Evolutionary conservation across 805 yeast genomes (phyloP).

Genomic region (Wickerhamomyces bisporus): DNA sequence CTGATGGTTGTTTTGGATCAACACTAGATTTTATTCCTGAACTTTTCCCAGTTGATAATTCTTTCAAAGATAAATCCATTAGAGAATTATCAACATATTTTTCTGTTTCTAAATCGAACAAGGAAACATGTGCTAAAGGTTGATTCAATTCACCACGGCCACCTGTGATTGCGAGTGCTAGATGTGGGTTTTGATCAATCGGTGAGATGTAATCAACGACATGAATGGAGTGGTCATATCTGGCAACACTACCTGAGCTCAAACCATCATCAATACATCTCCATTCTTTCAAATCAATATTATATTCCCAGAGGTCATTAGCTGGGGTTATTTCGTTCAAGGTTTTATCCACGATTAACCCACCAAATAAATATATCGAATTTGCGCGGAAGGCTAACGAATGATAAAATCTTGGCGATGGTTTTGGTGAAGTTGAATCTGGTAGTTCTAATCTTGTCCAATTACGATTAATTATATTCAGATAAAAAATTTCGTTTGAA

Average conservation of each 20-base stretch:
- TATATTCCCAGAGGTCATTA: conserved; percentile 69
- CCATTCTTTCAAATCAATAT: conserved; percentile 52
- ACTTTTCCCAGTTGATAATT: conserved; percentile 7
- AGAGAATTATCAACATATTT: conserved; percentile 16
- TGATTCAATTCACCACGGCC: conserved; percentile 37
- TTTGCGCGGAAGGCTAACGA: conserved; percentile 47
- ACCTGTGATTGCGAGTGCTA: conserved; percentile 49
- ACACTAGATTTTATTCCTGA: conserved; percentile 4
- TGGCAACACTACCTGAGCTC: conserved; percentile 29
- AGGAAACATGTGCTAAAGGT: conserved; percentile 27
- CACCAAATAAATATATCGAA: conserved; percentile 60
- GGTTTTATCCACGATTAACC: conserved; percentile 40
- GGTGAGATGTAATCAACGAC: conserved; percentile 33
- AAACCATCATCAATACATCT: conserved; percentile 40
- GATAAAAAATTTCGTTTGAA: conserved; percentile 58
- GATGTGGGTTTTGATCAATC: conserved; percentile 34
- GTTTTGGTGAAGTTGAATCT: conserved; percentile 9
- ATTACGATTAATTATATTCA: conserved; percentile 50
- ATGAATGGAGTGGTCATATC: conserved; percentile 52
- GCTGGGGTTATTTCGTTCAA: conserved; percentile 37
- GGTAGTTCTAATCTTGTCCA: conserved; percentile 45
- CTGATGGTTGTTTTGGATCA: conserved; percentile 9
- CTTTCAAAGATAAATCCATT: conserved; percentile 20
- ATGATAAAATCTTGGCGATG: conserved; percentile 46
- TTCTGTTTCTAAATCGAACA: conserved; percentile 42